Evolutionary conservation across 2,329 filamentous ascomycete genomes (phyloP), one percentile per base, ranked within the genome.

Genomic region (Orbilia javanica): DNA sequence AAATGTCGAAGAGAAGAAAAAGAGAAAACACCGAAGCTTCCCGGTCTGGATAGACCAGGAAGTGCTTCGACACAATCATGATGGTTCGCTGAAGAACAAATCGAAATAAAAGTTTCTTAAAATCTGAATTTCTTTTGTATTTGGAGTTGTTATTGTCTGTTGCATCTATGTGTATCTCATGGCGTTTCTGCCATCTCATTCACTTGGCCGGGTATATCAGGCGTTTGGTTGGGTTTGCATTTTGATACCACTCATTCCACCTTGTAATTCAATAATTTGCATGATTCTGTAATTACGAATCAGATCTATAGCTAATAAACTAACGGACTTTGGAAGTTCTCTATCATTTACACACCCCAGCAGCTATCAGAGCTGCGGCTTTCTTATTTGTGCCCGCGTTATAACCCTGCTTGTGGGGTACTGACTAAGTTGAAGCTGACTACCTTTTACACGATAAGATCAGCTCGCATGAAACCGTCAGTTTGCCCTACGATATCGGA

Each of bases 11-110:
- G 66, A 66, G 8, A 68, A 77, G 31, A 77, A 71, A 44, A 70
- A 70, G 66, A 77, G 55, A 31, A 77, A 46, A 31, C 73, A 77
- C 55, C 44, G 73, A 22, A 77, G 73, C 15, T 71, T 77, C 42
- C 50, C 66, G 13, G 42, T 29, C 34, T 77, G 73, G 73, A 46
- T 77, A 29, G 73, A 71, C 31, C 27, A 77, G 20, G 60, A 66
- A 36, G 50, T 77, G 3, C 60, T 77, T 18, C 20, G 27, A 27
- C 72, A 70, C 20, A 42, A 53, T 15, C 46, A 75, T 22, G 73
- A 77, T 25, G 27, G 36, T 15, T 22, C 31, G 13, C 31, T 29
- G 18, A 63, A 65, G 44, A 67, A 77, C 34, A 77, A 71, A 39
- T 42, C 60, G 29, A 67, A 67, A 36, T 44, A 64, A 34, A 44